A percentile compares a stretch with the other conserved stretches of the same genome.
These are phyloP conservation scores for Fragilaria radians DNA, from an alignment of 108 stramenopile genomes.

Conservation along the genomic window DNA sequence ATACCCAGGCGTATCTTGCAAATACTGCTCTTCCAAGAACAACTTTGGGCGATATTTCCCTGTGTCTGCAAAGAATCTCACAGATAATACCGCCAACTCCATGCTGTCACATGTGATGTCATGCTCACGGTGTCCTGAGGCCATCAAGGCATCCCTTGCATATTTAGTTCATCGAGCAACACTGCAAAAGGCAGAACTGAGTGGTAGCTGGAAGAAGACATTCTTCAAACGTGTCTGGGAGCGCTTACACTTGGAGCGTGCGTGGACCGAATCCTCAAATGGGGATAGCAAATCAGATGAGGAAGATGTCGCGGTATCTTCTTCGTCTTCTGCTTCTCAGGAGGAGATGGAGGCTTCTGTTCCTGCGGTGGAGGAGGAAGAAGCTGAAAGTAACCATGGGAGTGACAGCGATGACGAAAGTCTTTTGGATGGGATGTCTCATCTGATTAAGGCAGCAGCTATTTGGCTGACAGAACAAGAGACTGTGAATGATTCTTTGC, in stretches of 20 bases:
- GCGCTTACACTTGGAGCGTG: conserved; percentile 54
- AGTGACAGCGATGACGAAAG: conserved; percentile 28
- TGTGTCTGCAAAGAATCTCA: conserved; percentile 71
- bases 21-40: conserved; percentile 34
- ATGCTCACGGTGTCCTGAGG: conserved; percentile 57
- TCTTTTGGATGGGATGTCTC: conserved; percentile 46
- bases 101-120: conserved; percentile 48
- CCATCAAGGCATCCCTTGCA: conserved; percentile 62
- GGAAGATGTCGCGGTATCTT: conserved; percentile 17
- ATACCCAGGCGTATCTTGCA: conserved; percentile 56
- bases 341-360: conserved; percentile 12
- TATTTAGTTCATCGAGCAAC: conserved; percentile 67
- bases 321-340: background rate
- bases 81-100: conserved; percentile 71
- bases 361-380: conserved; percentile 16
- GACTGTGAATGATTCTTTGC: conserved; percentile 13
- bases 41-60: conserved; percentile 77
- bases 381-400: conserved; percentile 12
- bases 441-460: conserved; percentile 71
- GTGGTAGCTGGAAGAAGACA: conserved; percentile 69
- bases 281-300: conserved; percentile 20
- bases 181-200: conserved; percentile 65
- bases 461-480: conserved; percentile 78
- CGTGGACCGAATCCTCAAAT: conserved; percentile 29
- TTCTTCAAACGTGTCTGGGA: conserved; percentile 81